These are phyloP conservation scores for Cymbomonas tetramitiformis DNA, from an alignment of 139 green algal species.

Conservation along the genomic window DNA sequence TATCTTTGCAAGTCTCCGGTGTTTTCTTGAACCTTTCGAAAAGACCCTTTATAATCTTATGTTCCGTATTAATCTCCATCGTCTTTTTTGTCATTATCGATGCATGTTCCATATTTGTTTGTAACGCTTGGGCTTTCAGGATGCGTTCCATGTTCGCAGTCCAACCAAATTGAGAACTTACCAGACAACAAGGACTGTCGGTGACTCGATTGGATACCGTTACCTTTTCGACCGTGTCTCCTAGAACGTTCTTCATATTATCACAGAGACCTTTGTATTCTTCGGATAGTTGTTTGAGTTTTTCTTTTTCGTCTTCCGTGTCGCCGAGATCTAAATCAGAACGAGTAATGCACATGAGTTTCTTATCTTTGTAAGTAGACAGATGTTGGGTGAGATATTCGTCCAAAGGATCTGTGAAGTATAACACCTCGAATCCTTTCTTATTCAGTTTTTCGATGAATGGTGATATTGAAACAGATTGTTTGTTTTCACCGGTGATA, in stretches of 20 bases:
- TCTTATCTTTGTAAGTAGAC: constrained; percentile 57
- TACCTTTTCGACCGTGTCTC: constrained; percentile 62
- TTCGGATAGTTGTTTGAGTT: constrained; percentile 34
- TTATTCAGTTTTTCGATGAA: constrained; percentile 73
- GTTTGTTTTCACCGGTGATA: constrained; percentile 50
- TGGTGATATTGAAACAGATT: constrained; percentile 47
- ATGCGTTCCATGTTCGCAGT: constrained; percentile 90
- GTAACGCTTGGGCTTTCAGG: constrained; percentile 65
- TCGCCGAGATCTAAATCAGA: constrained; percentile 65
- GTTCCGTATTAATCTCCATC: constrained; percentile 90
- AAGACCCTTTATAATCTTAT: constrained; percentile 62
- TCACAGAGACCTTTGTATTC: constrained; percentile 55
- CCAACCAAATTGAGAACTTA: constrained; percentile 94
- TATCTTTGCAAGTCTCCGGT: constrained; percentile 25
- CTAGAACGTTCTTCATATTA: constrained; percentile 66
- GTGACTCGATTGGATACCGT: constrained; percentile 55
- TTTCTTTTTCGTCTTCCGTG: constrained; percentile 15
- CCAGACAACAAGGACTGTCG: constrained; percentile 79
- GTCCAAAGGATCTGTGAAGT: constrained; percentile 86
- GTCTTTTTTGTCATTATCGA: constrained; percentile 89
- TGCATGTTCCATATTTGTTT: constrained; percentile 70
- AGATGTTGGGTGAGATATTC: constrained; percentile 78
- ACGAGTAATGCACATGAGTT: constrained; percentile 77
- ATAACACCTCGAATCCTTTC: constrained; percentile 81
- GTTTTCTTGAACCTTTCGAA: no score